Evolutionary conservation across 2,329 filamentous ascomycete species (phyloP).

Genomic region (Plectosphaerella plurivora): DNA sequence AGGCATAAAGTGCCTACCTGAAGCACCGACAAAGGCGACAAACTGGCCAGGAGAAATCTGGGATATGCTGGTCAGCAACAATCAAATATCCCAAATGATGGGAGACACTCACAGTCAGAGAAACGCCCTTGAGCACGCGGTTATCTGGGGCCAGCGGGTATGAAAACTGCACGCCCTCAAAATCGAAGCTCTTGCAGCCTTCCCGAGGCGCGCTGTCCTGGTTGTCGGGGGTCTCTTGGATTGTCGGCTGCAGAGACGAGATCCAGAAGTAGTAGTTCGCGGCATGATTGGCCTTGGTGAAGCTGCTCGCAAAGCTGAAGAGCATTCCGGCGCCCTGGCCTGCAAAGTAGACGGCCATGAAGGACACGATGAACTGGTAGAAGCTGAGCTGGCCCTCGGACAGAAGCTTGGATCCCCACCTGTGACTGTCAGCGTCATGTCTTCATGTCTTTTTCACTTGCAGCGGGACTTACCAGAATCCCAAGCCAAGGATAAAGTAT

Average conservation of each 20-base stretch:
- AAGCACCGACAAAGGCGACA: slow-evolving; percentile 52
- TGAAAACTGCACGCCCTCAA: slow-evolving; percentile 35
- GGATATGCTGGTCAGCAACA: not conserved
- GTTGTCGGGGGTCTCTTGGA: slow-evolving; percentile 21
- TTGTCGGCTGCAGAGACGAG: slow-evolving; percentile 17
- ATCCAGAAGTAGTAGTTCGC: slow-evolving; percentile 31
- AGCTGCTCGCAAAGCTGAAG: slow-evolving; percentile 29
- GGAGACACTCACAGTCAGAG: not conserved
- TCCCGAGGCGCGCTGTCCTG: not conserved
- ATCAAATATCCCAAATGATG: not conserved
- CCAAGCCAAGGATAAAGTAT: slow-evolving; percentile 25
- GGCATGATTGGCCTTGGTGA: slow-evolving; percentile 31
- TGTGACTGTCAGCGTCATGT: not conserved
- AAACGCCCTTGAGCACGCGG: slow-evolving; percentile 24
- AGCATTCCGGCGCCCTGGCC: slow-evolving; percentile 17
- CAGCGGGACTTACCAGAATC: slow-evolving; percentile 26
- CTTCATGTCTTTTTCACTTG: not conserved
- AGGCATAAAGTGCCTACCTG: slow-evolving; percentile 24
- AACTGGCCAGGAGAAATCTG: slow-evolving; percentile 40
- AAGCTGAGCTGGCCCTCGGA: slow-evolving; percentile 26
- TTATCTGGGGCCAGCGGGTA: slow-evolving; percentile 37
- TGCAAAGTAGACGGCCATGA: slow-evolving; percentile 31
- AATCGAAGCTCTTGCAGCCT: slow-evolving; percentile 5
- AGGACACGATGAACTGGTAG: slow-evolving; percentile 35
- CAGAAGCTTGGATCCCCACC: slow-evolving; percentile 12